Evolutionary conservation across 306 rosid genomes (phyloP).

Genomic region (Argentina anserina): DNA sequence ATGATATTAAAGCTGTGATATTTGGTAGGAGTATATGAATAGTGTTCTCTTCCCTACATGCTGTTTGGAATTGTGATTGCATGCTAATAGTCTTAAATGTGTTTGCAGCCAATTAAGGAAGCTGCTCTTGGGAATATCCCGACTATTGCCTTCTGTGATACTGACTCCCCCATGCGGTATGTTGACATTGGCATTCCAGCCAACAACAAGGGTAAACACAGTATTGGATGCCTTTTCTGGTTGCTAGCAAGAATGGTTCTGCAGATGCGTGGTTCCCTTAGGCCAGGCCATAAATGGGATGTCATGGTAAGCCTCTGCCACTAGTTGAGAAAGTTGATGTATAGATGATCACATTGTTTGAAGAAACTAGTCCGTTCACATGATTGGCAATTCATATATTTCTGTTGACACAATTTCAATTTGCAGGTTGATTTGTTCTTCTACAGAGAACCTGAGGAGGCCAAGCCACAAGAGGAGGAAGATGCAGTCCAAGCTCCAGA

Average conservation of each 20-base stretch:
- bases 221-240: constrained; percentile 95
- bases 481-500: constrained; percentile 46
- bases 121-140: constrained; percentile 93
- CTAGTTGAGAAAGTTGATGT: background rate
- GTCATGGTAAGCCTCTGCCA: constrained; percentile 56
- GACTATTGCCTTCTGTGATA: constrained; percentile 87
- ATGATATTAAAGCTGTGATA: background rate
- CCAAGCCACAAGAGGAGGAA: constrained; percentile 65
- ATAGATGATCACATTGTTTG: background rate
- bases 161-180: constrained; percentile 81
- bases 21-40: background rate
- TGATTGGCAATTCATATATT: background rate
- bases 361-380: background rate
- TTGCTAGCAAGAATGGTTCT: constrained; percentile 86
- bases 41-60: background rate
- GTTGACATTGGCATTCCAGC: constrained; percentile 96
- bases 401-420: background rate
- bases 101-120: constrained; percentile 83
- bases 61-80: background rate
- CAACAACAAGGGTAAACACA: constrained; percentile 86
- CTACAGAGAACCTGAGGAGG: constrained; percentile 88
- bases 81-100: constrained; percentile 4
- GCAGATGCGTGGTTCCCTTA: constrained; percentile 78
- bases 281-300: constrained; percentile 77
- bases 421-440: constrained; percentile 81